phyloP scores from a whole-genome alignment of 2,329 filamentous ascomycete species.

The Celoporthe dispersa region DNA sequence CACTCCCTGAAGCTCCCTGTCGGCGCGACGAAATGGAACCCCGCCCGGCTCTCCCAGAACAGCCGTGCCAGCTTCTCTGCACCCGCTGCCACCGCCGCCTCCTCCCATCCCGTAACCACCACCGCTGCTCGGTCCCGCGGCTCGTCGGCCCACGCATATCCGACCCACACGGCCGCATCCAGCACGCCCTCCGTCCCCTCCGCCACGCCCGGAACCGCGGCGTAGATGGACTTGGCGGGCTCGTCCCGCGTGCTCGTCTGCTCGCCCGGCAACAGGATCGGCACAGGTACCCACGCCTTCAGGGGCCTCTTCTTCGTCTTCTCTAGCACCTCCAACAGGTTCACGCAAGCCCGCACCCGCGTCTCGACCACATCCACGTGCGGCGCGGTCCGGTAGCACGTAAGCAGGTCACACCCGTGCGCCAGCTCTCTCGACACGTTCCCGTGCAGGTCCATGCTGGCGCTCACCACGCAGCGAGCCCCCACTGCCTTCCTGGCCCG shows the following conservation, averaged over 20 bases:
- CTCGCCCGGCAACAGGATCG: conserved; percentile 57
- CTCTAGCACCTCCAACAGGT: conserved; percentile 48
- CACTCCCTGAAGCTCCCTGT: conserved; percentile 53
- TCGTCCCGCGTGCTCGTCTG: conserved; percentile 59
- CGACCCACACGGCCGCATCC: conserved; percentile 60
- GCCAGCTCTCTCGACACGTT: conserved; percentile 55
- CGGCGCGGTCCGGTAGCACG: conserved; percentile 57
- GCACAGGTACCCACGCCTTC: conserved; percentile 58
- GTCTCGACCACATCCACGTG: conserved; percentile 56
- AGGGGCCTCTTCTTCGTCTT: conserved; percentile 42
- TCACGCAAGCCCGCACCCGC: conserved; percentile 54
- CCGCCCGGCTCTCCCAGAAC: conserved; percentile 52
- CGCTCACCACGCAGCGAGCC: conserved; percentile 51
- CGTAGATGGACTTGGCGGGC: conserved; percentile 56
- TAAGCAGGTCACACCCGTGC: conserved; percentile 55
- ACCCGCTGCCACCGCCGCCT: conserved; percentile 41
- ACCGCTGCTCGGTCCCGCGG: conserved; percentile 55
- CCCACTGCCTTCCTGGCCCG: conserved; percentile 52
- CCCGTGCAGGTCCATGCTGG: conserved; percentile 61
- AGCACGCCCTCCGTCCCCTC: conserved; percentile 47
- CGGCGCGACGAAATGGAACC: conserved; percentile 57
- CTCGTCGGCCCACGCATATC: conserved; percentile 61
- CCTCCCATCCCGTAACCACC: conserved; percentile 56
- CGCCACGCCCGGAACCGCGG: conserved; percentile 46
- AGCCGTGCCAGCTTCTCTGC: conserved; percentile 50